phyloP scores from a whole-genome alignment of 176 grass and related monocot genomes.

The Stipa capillata region DNA sequence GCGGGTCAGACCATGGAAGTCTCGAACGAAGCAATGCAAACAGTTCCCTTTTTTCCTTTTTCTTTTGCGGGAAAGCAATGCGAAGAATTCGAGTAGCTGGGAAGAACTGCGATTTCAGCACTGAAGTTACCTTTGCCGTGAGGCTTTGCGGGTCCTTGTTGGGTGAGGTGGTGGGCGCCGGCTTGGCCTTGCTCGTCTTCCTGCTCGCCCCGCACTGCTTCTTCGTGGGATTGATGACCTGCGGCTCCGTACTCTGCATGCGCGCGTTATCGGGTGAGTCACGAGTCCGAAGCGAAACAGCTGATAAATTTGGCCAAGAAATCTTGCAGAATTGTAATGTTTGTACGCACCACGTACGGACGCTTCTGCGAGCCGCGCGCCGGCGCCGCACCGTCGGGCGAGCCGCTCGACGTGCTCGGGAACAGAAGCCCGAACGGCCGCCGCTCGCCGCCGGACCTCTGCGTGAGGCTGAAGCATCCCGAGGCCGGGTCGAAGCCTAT shows the following conservation, averaged over 20 bases:
- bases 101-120: background rate
- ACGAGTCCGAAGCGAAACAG: background rate
- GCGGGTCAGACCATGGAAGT: background rate
- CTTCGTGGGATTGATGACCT: constrained; percentile 31
- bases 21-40: background rate
- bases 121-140: constrained; percentile 53
- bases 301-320: background rate
- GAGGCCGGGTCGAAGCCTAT: constrained; percentile 15
- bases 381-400: constrained; percentile 20
- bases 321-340: background rate
- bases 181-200: constrained; percentile 48
- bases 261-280: background rate
- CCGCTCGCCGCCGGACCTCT: background rate
- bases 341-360: constrained; percentile 13
- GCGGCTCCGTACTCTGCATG: constrained; percentile 25
- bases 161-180: constrained; percentile 17
- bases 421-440: constrained; percentile 29
- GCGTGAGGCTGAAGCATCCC: constrained; percentile 29
- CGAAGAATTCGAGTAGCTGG: background rate
- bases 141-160: constrained; percentile 61
- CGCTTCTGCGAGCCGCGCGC: constrained; percentile 40
- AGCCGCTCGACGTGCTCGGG: constrained; percentile 13
- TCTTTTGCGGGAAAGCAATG: too few species aligned
- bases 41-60: too few species aligned
- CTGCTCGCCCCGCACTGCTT: constrained; percentile 50